Evolutionary conservation across 768 basidiomycete genomes (phyloP).

Genomic region (Ramaria sp.): DNA sequence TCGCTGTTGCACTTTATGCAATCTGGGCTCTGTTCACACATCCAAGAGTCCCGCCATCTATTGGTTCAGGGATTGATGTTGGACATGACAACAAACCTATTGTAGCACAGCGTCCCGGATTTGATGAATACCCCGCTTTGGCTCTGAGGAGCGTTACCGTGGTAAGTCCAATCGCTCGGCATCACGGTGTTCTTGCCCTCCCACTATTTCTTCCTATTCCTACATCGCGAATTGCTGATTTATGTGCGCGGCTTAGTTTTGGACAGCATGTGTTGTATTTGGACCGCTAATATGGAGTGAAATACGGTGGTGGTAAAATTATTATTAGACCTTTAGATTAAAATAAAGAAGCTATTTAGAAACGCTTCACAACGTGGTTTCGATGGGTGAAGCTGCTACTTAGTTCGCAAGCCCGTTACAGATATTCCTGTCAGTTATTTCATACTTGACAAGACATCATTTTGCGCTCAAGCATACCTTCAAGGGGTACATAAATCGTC

Average conservation of each 20-base stretch:
- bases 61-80: background rate
- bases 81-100: conserved; percentile 23
- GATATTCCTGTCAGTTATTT: too few relatives aligned
- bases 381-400: too few relatives aligned
- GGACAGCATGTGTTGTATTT: conserved; percentile 85
- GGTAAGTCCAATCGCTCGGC: conserved; percentile 26
- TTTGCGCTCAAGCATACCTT: too few relatives aligned
- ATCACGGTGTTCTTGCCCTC: conserved; percentile 20
- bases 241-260: conserved; percentile 44
- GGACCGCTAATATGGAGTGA: conserved; percentile 84
- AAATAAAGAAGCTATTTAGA: too few relatives aligned
- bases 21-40: conserved; percentile 83
- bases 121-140: conserved; percentile 62
- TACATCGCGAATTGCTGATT: background rate
- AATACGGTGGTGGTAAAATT: conserved; percentile 53
- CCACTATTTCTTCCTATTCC: conserved; percentile 4
- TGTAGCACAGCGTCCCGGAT: conserved; percentile 29
- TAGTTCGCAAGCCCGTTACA: too few relatives aligned
- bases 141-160: conserved; percentile 52
- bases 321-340: background rate
- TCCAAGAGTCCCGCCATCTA: conserved; percentile 25
- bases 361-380: too few relatives aligned
- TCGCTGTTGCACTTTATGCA: conserved; percentile 89
- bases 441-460: too few relatives aligned
- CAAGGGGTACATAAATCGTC: too few relatives aligned